Percentiles rank a stretch among this genome's conserved stretches.
Evolutionary conservation across 2,329 filamentous ascomycete genomes (phyloP).

Genomic region (Zymoseptoria tritici): DNA sequence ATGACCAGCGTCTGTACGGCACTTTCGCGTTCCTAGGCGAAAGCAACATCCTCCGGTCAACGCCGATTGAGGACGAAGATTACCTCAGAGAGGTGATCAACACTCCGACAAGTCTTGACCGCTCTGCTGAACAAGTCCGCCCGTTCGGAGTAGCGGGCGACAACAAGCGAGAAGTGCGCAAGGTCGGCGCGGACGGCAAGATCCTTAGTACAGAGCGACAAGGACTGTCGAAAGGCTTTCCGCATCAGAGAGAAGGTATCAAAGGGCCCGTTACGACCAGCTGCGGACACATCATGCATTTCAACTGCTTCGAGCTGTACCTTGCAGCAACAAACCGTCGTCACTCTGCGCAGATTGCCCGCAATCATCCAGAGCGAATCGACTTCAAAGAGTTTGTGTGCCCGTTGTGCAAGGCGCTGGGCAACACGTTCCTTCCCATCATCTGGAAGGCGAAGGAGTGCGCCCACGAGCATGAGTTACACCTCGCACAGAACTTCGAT

Average conservation of each 20-base stretch:
- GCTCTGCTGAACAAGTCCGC: slow-evolving; percentile 71
- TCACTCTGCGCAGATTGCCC: slow-evolving; percentile 85
- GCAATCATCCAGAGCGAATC: slow-evolving; percentile 82
- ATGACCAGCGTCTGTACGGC: slow-evolving; percentile 80
- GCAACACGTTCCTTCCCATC: slow-evolving; percentile 89
- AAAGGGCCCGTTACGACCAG: slow-evolving; percentile 78
- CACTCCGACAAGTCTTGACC: slow-evolving; percentile 74
- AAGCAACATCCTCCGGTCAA: slow-evolving; percentile 79
- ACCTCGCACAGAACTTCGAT: slow-evolving; percentile 50
- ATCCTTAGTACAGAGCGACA: slow-evolving; percentile 68
- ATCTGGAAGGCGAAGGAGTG: slow-evolving; percentile 89
- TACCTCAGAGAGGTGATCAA: slow-evolving; percentile 76
- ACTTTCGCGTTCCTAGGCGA: slow-evolving; percentile 86
- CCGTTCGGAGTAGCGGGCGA: slow-evolving; percentile 88
- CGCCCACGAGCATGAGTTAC: slow-evolving; percentile 61
- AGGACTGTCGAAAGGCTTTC: slow-evolving; percentile 83
- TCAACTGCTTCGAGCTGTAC: slow-evolving; percentile 87
- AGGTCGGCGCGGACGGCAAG: slow-evolving; percentile 65
- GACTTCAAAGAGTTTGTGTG: slow-evolving; percentile 85
- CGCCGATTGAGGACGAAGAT: slow-evolving; percentile 71
- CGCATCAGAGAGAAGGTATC: slow-evolving; percentile 49
- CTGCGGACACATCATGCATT: slow-evolving; percentile 99
- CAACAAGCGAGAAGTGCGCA: slow-evolving; percentile 70
- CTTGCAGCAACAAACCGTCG: slow-evolving; percentile 74
- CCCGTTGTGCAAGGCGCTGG: slow-evolving; percentile 90